Conservation (phyloP, 768 basidiomycete species). For the Lactarius evosmus region DNA sequence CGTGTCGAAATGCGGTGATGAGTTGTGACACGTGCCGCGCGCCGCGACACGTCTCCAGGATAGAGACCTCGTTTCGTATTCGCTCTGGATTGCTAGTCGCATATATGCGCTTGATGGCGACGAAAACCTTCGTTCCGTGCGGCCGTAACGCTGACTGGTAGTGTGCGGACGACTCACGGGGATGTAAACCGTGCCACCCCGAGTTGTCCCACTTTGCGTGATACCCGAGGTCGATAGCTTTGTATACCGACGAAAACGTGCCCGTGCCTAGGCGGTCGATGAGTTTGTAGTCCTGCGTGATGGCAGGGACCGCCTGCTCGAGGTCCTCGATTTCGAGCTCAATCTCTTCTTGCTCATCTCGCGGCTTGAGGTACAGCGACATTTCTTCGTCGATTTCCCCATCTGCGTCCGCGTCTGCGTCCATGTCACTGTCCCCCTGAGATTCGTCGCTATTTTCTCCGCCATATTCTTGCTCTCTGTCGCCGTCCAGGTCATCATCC, state of each 20-base stretch:
- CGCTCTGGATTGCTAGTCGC: constrained; percentile 92
- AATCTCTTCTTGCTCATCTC: constrained; percentile 72
- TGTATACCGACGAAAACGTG: constrained; percentile 99
- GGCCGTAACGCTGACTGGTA: constrained; percentile 52
- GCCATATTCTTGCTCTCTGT: constrained; percentile 39
- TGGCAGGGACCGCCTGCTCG: constrained; percentile 58
- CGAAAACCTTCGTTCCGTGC: constrained; percentile 58
- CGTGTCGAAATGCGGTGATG: constrained; percentile 87
- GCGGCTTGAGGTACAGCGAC: constrained; percentile 53
- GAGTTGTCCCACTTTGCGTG: constrained; percentile 74
- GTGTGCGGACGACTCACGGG: constrained; percentile 58
- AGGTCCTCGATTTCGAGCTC: constrained; percentile 74
- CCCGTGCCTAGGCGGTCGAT: constrained; percentile 94
- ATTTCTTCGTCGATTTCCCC: constrained; percentile 58
- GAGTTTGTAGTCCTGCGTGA: constrained; percentile 67
- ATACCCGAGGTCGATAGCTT: constrained; percentile 79
- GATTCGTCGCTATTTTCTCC: constrained; percentile 32
- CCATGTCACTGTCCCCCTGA: constrained; percentile 33
- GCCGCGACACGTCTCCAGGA: constrained; percentile 82
- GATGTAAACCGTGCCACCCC: constrained; percentile 68
- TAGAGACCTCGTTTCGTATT: constrained; percentile 88
- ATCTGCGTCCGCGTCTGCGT: constrained; percentile 34
- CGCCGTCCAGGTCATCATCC: constrained; percentile 51
- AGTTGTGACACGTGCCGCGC: constrained; percentile 88
- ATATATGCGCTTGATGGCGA: constrained; percentile 95